A percentile compares a stretch with the other conserved stretches of the same genome.
phyloP scores from a whole-genome alignment of 192 early-diverging fungal species.

The Rhizophagus clarus region DNA sequence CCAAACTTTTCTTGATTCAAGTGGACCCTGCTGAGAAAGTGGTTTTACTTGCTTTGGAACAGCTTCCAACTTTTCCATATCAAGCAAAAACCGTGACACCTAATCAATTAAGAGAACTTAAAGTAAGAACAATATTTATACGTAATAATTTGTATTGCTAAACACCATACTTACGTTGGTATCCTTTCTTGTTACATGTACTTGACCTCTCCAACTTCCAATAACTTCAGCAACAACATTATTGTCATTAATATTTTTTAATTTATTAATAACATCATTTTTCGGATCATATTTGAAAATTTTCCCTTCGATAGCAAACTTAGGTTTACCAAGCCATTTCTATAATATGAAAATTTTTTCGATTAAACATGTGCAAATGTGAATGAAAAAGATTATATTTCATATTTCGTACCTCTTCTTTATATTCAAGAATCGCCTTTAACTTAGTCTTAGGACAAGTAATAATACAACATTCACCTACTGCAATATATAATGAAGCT shows the following conservation, averaged over 20 bases:
- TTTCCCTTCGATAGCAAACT: slow-evolving; percentile 68
- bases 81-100: slow-evolving; percentile 50
- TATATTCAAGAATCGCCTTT: slow-evolving; percentile 67
- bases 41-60: slow-evolving; percentile 58
- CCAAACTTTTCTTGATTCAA: slow-evolving; percentile 70
- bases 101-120: background rate
- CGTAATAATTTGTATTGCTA: background rate
- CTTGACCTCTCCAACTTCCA: slow-evolving; percentile 68
- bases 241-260: slow-evolving; percentile 59
- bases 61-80: slow-evolving; percentile 50
- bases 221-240: slow-evolving; percentile 58
- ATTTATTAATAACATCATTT: slow-evolving; percentile 41
- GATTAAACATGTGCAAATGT: background rate
- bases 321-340: slow-evolving; percentile 68
- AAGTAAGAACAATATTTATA: slow-evolving; percentile 31
- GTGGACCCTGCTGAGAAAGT: slow-evolving; percentile 58
- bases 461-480: slow-evolving; percentile 62
- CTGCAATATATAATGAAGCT: slow-evolving; percentile 62
- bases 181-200: slow-evolving; percentile 40
- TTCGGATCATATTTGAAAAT: slow-evolving; percentile 64
- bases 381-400: background rate
- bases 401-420: slow-evolving; percentile 55
- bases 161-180: slow-evolving; percentile 24
- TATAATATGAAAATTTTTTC: background rate
- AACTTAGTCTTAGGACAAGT: slow-evolving; percentile 65